phyloP scores from a whole-genome alignment of 192 early-diverging fungal species.

The Backusella circina region DNA sequence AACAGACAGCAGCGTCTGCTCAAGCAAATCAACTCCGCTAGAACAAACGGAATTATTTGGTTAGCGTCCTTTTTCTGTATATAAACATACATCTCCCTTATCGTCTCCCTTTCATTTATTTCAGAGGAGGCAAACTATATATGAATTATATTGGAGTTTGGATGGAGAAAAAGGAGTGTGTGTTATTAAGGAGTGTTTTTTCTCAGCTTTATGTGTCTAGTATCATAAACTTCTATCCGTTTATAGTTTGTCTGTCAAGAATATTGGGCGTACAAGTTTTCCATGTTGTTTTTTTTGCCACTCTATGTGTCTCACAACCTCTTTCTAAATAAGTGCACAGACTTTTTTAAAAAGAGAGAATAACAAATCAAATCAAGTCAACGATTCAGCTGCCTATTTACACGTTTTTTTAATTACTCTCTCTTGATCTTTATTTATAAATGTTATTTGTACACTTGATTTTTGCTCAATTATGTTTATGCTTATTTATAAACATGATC shows the following conservation, averaged over 20 bases:
- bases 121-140: neutral
- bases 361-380: neutral
- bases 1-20: neutral
- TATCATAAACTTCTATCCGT: neutral
- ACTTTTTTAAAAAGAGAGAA: neutral
- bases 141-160: neutral
- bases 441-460: neutral
- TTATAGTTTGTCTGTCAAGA: neutral
- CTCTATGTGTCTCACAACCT: neutral
- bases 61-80: neutral
- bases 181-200: neutral
- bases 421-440: too few species aligned
- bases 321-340: neutral
- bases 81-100: neutral
- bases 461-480: neutral
- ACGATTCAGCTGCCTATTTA: neutral
- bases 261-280: neutral
- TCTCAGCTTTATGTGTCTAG: neutral
- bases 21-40: neutral
- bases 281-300: neutral
- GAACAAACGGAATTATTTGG: too few species aligned
- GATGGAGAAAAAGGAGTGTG: neutral
- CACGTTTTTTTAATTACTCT: slow-evolving; percentile 5
- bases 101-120: neutral
- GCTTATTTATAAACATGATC: neutral